Percentiles rank a stretch among this genome's conserved stretches.
Conservation (phyloP, 208 protist genomes). For the Leishmania aethiopica region DNA sequence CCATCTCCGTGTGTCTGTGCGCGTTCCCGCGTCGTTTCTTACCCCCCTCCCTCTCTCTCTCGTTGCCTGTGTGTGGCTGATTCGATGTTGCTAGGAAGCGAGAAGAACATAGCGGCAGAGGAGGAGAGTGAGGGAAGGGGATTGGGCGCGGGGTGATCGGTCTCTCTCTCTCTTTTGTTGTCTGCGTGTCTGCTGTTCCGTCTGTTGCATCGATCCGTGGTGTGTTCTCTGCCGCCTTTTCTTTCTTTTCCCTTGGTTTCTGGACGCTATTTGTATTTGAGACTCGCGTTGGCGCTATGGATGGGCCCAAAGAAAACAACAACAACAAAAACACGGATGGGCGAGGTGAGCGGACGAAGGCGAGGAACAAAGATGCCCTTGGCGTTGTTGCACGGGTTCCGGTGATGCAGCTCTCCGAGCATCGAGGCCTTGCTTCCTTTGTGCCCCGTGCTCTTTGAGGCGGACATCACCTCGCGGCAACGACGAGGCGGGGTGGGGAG, state of each 20-base stretch:
- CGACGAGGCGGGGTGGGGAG: not conserved
- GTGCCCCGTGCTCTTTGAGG: not conserved
- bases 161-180: not conserved
- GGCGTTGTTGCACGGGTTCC: not conserved
- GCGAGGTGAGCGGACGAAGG: not conserved
- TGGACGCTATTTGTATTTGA: not conserved
- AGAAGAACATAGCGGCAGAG: not conserved
- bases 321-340: not conserved
- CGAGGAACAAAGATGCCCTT: not conserved
- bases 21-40: not conserved
- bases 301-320: not conserved
- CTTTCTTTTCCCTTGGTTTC: not conserved
- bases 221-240: not conserved
- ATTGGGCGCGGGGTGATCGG: not conserved
- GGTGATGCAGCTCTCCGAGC: not conserved
- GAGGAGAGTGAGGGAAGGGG: not conserved
- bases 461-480: not conserved
- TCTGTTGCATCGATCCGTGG: not conserved
- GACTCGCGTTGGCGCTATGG: not conserved
- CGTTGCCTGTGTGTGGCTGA: not conserved
- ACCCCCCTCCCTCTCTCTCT: not conserved
- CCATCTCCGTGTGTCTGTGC: not conserved
- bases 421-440: not conserved
- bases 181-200: not conserved
- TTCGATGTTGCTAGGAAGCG: not conserved